phyloP scores from a whole-genome alignment of 2,329 filamentous ascomycete species.

The Parafenestella ontariensis region DNA sequence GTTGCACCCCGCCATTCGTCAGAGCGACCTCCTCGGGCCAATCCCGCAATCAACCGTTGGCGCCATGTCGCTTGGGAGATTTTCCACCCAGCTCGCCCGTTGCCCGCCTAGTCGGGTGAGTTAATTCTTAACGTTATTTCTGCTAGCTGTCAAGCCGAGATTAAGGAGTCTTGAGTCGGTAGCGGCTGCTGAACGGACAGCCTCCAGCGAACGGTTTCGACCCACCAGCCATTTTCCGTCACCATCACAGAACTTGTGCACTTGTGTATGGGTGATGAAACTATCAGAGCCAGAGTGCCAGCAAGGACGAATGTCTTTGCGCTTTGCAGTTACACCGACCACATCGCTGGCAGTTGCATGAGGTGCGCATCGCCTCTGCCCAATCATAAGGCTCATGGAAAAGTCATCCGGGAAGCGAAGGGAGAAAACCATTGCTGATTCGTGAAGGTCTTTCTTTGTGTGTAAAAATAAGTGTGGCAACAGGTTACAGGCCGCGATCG shows the following conservation, averaged over 20 bases:
- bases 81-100: slow-evolving; percentile 30
- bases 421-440: slow-evolving; percentile 27
- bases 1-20: slow-evolving; percentile 32
- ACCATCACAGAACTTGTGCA: slow-evolving; percentile 20
- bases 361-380: slow-evolving; percentile 6
- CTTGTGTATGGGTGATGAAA: slow-evolving; percentile 24
- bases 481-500: slow-evolving; percentile 18
- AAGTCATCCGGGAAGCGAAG: slow-evolving; percentile 12
- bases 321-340: slow-evolving; percentile 12
- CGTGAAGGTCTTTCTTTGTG: slow-evolving; percentile 15
- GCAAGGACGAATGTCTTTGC: slow-evolving; percentile 2
- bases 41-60: slow-evolving; percentile 44
- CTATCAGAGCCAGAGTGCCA: slow-evolving; percentile 5
- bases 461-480: slow-evolving; percentile 47
- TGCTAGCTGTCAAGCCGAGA: slow-evolving; percentile 42
- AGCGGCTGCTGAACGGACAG: slow-evolving; percentile 34
- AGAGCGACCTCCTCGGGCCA: slow-evolving; percentile 28
- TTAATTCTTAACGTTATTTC: slow-evolving; percentile 26
- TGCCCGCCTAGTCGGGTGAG: slow-evolving; percentile 31
- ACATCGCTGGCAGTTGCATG: slow-evolving; percentile 13
- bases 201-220: slow-evolving; percentile 15
- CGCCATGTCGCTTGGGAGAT: slow-evolving; percentile 39
- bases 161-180: slow-evolving; percentile 48
- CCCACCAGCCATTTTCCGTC: slow-evolving; percentile 26
- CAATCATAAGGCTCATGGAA: slow-evolving; percentile 21